phyloP scores from a whole-genome alignment of 2,329 filamentous ascomycete species.

The Apiospora malaysiana region DNA sequence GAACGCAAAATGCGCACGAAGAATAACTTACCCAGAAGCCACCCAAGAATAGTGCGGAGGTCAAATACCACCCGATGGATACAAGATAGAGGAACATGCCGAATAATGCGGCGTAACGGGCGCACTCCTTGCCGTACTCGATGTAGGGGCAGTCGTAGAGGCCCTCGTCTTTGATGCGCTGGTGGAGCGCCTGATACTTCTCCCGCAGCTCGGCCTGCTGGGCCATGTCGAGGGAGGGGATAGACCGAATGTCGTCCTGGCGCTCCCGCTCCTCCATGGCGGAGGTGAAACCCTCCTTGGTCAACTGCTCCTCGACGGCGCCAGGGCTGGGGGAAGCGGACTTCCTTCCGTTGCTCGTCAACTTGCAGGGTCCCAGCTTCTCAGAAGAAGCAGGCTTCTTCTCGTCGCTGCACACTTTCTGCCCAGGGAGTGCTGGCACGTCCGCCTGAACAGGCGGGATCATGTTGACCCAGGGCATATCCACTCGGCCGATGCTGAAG shows the following conservation, averaged over 20 bases:
- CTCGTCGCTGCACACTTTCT: conserved; percentile 20
- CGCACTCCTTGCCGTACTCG: conserved; percentile 63
- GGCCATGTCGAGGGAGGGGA: conserved; percentile 52
- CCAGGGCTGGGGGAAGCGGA: conserved; percentile 16
- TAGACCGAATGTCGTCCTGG: conserved; percentile 27
- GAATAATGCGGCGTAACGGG: conserved; percentile 61
- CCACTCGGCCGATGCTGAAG: conserved; percentile 64
- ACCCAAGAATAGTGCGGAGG: conserved; percentile 64
- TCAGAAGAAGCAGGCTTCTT: neutral
- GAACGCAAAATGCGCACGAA: conserved; percentile 20
- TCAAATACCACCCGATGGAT: conserved; percentile 58
- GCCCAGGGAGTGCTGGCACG: conserved; percentile 39
- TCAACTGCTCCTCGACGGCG: conserved; percentile 19
- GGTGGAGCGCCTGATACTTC: conserved; percentile 63
- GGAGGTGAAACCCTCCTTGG: conserved; percentile 26
- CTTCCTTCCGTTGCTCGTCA: neutral
- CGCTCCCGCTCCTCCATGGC: conserved; percentile 27
- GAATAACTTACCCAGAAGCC: conserved; percentile 59
- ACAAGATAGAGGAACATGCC: conserved; percentile 52
- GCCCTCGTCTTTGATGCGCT: conserved; percentile 58
- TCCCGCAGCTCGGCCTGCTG: conserved; percentile 60
- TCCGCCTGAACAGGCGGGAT: conserved; percentile 64
- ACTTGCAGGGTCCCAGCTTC: neutral
- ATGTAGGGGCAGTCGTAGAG: conserved; percentile 64
- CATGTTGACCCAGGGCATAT: conserved; percentile 61